Conservation (phyloP, 176 grass and related monocot genomes). For the Zea mays region DNA sequence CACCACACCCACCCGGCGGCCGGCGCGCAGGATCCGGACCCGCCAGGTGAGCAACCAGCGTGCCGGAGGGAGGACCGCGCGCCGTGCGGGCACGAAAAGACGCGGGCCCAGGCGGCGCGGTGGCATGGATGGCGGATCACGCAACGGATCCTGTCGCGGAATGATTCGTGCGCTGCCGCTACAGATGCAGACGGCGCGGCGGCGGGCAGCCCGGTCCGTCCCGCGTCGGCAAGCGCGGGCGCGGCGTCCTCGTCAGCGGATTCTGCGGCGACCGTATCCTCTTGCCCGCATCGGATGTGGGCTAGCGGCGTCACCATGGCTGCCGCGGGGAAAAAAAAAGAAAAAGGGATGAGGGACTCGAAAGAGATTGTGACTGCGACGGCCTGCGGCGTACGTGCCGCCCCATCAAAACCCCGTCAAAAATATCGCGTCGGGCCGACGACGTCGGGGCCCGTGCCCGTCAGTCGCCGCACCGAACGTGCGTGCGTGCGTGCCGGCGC, state of each 20-base stretch:
- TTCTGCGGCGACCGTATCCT: too few species aligned
- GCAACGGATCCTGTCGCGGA: slow-evolving; percentile 38
- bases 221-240: too few species aligned
- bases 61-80: neutral
- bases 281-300: too few species aligned
- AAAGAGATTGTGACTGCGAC: neutral
- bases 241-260: too few species aligned
- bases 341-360: neutral
- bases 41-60: too few species aligned
- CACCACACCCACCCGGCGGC: neutral
- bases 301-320: too few species aligned
- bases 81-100: slow-evolving; percentile 27
- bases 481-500: slow-evolving; percentile 31
- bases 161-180: slow-evolving; percentile 18
- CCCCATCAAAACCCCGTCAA: slow-evolving; percentile 1
- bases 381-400: slow-evolving; percentile 1
- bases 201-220: too few species aligned
- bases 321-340: neutral
- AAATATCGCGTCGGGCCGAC: slow-evolving; percentile 9
- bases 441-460: neutral
- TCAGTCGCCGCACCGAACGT: neutral
- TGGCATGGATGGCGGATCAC: slow-evolving; percentile 36
- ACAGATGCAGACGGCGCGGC: too few species aligned
- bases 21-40: too few species aligned
- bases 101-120: slow-evolving; percentile 18